A percentile compares a stretch with the other conserved stretches of the same genome.
These are phyloP conservation scores for Alternaria sp. DNA, from an alignment of 2,329 filamentous ascomycete species.

Conservation along the genomic window DNA sequence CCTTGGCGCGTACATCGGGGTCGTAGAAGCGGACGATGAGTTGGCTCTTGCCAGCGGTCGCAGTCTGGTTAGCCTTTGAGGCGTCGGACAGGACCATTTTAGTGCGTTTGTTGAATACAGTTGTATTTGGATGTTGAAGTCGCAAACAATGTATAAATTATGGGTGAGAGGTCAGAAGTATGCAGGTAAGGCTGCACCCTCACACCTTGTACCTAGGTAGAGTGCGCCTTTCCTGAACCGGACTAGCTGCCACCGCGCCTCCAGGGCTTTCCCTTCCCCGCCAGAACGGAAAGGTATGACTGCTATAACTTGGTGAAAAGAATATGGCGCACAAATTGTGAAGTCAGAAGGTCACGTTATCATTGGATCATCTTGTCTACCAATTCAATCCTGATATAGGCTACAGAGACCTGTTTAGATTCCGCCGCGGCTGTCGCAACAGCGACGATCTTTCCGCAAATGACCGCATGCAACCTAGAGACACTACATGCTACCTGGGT, in stretches of 20 bases:
- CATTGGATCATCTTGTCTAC: no score
- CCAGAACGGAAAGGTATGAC: no score
- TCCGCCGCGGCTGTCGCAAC: neutral
- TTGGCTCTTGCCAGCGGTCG: conserved; percentile 9
- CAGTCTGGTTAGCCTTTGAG: neutral
- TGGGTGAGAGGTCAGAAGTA: neutral
- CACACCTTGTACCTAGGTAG: neutral
- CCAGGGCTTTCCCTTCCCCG: no score
- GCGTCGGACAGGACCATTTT: conserved; percentile 16
- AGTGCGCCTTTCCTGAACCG: neutral
- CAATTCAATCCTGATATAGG: neutral
- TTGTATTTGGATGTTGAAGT: neutral
- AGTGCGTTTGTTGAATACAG: conserved; percentile 20
- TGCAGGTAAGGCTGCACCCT: neutral
- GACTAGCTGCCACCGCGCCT: neutral
- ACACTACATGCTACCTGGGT: neutral
- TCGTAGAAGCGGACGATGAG: conserved; percentile 58
- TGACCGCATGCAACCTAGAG: neutral
- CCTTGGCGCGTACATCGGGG: conserved; percentile 40
- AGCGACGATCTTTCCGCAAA: conserved; percentile 7
- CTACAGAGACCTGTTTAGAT: neutral
- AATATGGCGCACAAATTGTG: no score
- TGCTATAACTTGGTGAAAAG: no score
- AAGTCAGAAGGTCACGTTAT: no score
- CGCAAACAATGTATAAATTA: neutral